Evolutionary conservation across 331 rosid species (phyloP).

Genomic region (Acacia concinna): DNA sequence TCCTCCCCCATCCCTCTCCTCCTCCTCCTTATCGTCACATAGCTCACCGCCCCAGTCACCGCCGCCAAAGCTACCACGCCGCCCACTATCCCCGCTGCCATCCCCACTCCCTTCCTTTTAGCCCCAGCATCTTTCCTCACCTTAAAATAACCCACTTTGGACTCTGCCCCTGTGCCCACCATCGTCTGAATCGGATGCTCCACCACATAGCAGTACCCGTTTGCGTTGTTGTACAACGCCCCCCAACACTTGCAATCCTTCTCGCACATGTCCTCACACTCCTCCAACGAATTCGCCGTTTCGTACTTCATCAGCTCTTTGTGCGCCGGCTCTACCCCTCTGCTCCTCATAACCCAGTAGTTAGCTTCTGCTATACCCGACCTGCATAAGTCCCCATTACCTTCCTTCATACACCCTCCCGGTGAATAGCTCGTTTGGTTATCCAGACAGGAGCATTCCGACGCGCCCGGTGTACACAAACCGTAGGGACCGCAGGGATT

Average conservation of each 20-base stretch:
- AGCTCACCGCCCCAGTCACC: conserved; percentile 35
- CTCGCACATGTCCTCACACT: conserved; percentile 61
- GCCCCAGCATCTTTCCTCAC: conserved; percentile 44
- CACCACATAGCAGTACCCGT: conserved; percentile 67
- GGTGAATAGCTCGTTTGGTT: conserved; percentile 47
- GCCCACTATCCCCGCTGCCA: not conserved
- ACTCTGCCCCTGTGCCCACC: conserved; percentile 51
- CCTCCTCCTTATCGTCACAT: conserved; percentile 38
- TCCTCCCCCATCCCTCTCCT: conserved; percentile 37
- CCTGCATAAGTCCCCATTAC: conserved; percentile 53
- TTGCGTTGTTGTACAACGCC: conserved; percentile 50
- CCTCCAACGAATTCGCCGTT: conserved; percentile 48
- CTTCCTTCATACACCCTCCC: conserved; percentile 40
- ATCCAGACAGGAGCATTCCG: conserved; percentile 71
- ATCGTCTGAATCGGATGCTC: conserved; percentile 66
- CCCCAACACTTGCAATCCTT: conserved; percentile 87
- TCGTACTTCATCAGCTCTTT: conserved; percentile 50
- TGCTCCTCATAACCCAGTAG: conserved; percentile 51
- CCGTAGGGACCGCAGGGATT: conserved; percentile 82
- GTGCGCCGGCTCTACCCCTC: conserved; percentile 63
- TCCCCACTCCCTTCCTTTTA: conserved; percentile 23
- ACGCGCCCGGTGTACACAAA: conserved; percentile 60
- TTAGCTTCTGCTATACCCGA: conserved; percentile 24
- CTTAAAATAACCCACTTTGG: conserved; percentile 77
- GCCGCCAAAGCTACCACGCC: conserved; percentile 34